Conservation (phyloP, 805 yeast species). For the Pichia thaimueangensis region DNA sequence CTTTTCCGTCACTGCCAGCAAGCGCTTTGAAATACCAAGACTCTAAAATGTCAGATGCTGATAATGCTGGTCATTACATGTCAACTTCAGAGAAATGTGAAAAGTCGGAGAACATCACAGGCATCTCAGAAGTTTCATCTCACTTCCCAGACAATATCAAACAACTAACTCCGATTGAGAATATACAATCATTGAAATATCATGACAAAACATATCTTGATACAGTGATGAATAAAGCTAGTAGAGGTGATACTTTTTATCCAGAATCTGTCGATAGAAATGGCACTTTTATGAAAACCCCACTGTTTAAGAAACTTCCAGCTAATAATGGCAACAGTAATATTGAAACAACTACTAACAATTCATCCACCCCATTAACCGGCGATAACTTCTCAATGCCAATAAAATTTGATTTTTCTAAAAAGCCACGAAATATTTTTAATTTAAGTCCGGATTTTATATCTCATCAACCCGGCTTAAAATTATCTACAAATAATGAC, state of each 20-base stretch:
- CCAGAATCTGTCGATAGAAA: slow-evolving; percentile 16
- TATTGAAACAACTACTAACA: too few relatives aligned
- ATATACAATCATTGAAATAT: slow-evolving; percentile 6
- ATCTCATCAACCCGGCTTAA: slow-evolving; percentile 21
- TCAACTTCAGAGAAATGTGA: slow-evolving; percentile 5
- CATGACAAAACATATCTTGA: slow-evolving; percentile 14
- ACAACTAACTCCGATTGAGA: slow-evolving; percentile 12
- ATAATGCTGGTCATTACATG: too few relatives aligned
- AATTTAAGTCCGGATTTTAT: slow-evolving; percentile 19
- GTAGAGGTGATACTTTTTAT: slow-evolving; percentile 21
- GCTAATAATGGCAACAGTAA: too few relatives aligned
- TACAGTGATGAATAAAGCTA: slow-evolving; percentile 23
- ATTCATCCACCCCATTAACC: slow-evolving; percentile 5
- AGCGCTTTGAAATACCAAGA: too few relatives aligned
- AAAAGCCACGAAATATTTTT: slow-evolving; percentile 7
- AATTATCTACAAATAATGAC: slow-evolving; percentile 16
- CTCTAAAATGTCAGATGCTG: too few relatives aligned
- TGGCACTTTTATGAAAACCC: neutral
- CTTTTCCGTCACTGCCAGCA: too few relatives aligned
- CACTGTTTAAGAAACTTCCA: slow-evolving; percentile 2
- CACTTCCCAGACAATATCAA: slow-evolving; percentile 6
- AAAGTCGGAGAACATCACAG: neutral
- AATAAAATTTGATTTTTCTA: slow-evolving; percentile 1
- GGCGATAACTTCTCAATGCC: neutral
- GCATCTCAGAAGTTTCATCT: slow-evolving; percentile 7